phyloP scores from a whole-genome alignment of 495 filamentous ascomycete species.

The Talaromyces stipitatus region DNA sequence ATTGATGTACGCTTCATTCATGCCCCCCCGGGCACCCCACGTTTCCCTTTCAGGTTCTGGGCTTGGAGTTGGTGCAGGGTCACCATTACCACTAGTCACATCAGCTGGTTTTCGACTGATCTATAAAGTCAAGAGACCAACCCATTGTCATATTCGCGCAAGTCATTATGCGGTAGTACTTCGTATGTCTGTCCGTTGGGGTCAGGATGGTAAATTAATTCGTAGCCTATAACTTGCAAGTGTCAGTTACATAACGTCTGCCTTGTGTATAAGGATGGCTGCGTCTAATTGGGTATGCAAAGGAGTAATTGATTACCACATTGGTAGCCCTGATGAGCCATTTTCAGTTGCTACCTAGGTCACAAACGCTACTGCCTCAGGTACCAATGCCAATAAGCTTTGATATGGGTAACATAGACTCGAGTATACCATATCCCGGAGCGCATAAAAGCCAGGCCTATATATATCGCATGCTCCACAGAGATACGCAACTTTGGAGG shows the following conservation, averaged over 20 bases:
- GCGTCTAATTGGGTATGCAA: not conserved
- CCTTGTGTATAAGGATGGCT: not conserved
- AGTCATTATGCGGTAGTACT: too few relatives aligned
- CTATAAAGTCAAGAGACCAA: not conserved
- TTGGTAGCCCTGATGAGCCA: not conserved
- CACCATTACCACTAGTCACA: not conserved
- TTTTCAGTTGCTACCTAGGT: not conserved
- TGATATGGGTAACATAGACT: conserved; percentile 11
- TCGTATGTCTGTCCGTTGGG: not conserved
- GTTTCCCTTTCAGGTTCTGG: not conserved
- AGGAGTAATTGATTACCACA: not conserved
- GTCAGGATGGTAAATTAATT: too few relatives aligned
- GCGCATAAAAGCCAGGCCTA: not conserved
- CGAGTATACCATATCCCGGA: conserved; percentile 13
- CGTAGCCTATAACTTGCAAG: not conserved
- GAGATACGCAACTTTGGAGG: not conserved
- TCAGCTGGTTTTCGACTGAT: not conserved
- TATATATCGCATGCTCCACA: not conserved
- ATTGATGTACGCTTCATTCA: not conserved
- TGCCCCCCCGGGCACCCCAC: not conserved
- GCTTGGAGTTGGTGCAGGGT: not conserved
- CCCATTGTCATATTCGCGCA: not conserved
- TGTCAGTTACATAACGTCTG: not conserved
- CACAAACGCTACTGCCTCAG: conserved; percentile 3
- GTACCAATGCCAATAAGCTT: not conserved